Base-by-base conservation (phyloP, 208 protist species). In the Jaenimonas drosophilae region DNA sequence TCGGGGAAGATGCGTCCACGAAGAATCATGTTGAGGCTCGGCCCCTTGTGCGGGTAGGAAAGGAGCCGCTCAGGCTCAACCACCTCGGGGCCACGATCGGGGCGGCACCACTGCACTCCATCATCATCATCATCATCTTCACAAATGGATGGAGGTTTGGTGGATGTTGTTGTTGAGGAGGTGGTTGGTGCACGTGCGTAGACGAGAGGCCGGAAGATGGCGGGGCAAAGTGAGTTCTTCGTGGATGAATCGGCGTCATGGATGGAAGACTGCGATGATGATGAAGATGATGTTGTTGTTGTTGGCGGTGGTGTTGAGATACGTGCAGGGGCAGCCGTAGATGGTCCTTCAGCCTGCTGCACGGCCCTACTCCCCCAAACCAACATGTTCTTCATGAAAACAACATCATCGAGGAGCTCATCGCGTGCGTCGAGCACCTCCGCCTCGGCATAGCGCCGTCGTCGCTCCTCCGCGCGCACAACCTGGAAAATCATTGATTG, bases 41-140 rank as follows among this genome's bases (percentile, higher is more conserved):
- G 46, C 11, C 46, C 46, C n/a, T 51, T 51, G 46, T 51, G 46
- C 14, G 43, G n/a, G 29, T 51, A 51, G 14, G 29, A 6, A 9
- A 17, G 27, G 9, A 11, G 37, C 37, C 19, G 9, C 37, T 42
- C 6, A 11, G 37, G 16, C 37, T 11, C 37, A 7, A 20, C 19
- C 37, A 42, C 37, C 19, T 6, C 37, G n/a, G 37, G 37, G 16
- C 23, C 37, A 7, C 9, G 7, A 20, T 42, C n/a, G 19, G 37
- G 19, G 37, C 11, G 19, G 9, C 14, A 11, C 16, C 23, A 20
- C n/a, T n/a, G n/a, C n/a, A n/a, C n/a, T n/a, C n/a, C n/a, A n/a
- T n/a, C n/a, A n/a, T n/a, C n/a, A n/a, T n/a, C n/a, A n/a, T n/a
- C n/a, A n/a, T n/a, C n/a, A n/a, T n/a, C n/a, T n/a, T n/a, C n/a